Base-by-base conservation (phyloP, 2,329 filamentous ascomycete species). In the Fusarium sp. region DNA sequence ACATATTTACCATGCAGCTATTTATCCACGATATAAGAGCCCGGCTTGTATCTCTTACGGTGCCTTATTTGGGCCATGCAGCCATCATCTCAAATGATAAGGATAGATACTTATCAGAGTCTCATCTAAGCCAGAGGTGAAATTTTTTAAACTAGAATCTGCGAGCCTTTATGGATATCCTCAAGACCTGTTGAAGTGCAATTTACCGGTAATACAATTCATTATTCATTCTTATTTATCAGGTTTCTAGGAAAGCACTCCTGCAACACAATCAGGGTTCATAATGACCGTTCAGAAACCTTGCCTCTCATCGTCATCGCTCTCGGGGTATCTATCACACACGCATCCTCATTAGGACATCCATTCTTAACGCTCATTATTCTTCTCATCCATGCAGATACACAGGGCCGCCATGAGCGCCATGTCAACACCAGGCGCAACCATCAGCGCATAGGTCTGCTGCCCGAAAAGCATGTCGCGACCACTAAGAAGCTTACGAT, bases 381-480 rank as follows among this genome's bases (percentile, higher is more conserved):
- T 86, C 81, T 85, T 86, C 83, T 92, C 90, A 69, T 92, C 91
- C 64, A 92, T 80, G 65, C 86, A 89, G 55, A 93, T 88, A 75
- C 89, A 92, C 74, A 92, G 81, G 13, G 90, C 91, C 0, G 84
- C 87, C 69, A 92, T 86, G 48, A 92, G 74, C 6, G 88, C 86
- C 78, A 91, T 84, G 74, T 93, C 91, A 9, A 91, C 87, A 18
- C 87, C 87, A 0, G 90, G 88, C 2, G 89, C 89, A 8, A 92
- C 84, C 1, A 83, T 83, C 7, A 93, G 83, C 2, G 83, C 85
- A 70, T 93, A 93, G 6, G 89, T 90, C 79, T 92, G 89, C 79
- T 90, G 84, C 12, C 84, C 86, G 42, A 85, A 86, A 25, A 91
- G 76, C 3, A 91, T 75, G 72, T 92, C 84, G 32, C 88, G 81